phyloP scores from a whole-genome alignment of 2,329 filamentous ascomycete genomes.

The Bipolaris sorokiniana region DNA sequence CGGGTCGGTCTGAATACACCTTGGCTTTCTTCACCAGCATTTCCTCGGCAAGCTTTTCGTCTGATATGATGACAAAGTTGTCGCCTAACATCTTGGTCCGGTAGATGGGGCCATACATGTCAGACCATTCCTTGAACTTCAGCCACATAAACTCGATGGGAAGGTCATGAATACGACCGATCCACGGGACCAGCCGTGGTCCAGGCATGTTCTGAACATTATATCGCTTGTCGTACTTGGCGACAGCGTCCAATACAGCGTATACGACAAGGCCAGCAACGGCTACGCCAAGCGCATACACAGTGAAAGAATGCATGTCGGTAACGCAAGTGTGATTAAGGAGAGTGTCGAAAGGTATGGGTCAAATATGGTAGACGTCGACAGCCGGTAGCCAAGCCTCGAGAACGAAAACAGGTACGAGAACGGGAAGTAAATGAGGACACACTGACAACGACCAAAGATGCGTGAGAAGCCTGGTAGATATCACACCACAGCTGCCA shows the following conservation, averaged over 20 bases:
- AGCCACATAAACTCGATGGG: conserved; percentile 55
- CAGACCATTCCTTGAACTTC: conserved; percentile 55
- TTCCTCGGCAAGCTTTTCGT: conserved; percentile 61
- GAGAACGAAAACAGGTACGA: conserved; percentile 1
- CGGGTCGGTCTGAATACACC: conserved; percentile 59
- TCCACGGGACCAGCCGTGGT: conserved; percentile 48
- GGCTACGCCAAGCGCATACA: conserved; percentile 46
- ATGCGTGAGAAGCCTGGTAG: conserved; percentile 16
- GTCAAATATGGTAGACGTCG: conserved; percentile 1
- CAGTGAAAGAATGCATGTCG: conserved; percentile 52
- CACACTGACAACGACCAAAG: conserved; percentile 8
- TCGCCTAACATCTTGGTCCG: conserved; percentile 49
- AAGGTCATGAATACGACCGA: conserved; percentile 47
- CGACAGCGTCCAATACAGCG: conserved; percentile 42
- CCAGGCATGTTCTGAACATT: conserved; percentile 50
- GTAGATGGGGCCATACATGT: conserved; percentile 46
- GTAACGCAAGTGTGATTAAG: conserved; percentile 1
- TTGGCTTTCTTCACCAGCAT: conserved; percentile 60
- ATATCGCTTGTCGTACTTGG: conserved; percentile 47
- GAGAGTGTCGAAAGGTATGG: conserved; percentile 1
- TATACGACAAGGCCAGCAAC: conserved; percentile 48
- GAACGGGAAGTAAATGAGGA: conserved; percentile 1
- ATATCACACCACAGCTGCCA: conserved; percentile 22
- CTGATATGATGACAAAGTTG: conserved; percentile 57
- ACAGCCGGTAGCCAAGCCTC: conserved; percentile 1